A percentile compares a stretch with the other conserved stretches of the same genome.
These are phyloP conservation scores for Leishmania amazonensis DNA, from an alignment of 208 protist species.

Conservation along the genomic window DNA sequence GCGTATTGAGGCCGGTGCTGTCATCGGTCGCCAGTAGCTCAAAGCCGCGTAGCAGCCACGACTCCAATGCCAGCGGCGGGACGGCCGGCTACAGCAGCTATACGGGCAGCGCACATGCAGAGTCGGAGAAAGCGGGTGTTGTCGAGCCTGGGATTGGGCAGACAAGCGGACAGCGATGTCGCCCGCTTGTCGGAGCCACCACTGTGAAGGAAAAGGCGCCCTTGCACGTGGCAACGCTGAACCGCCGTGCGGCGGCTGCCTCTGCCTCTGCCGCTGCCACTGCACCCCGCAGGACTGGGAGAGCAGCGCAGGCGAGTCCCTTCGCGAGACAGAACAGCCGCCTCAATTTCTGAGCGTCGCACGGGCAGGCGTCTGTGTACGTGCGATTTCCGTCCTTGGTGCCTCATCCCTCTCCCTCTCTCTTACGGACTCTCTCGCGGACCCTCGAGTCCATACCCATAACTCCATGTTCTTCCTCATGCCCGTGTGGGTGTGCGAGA, in stretches of 20 bases:
- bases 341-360: neutral
- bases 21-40: conserved; percentile 20
- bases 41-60: conserved; percentile 24
- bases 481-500: neutral
- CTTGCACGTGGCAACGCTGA: neutral
- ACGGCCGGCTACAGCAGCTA: conserved; percentile 9
- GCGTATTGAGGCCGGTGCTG: conserved; percentile 18
- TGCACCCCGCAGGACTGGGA: neutral
- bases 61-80: conserved; percentile 15
- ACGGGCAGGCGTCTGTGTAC: neutral
- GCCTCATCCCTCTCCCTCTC: neutral
- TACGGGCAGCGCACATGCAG: no score
- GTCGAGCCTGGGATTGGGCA: neutral
- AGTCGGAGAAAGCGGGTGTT: neutral
- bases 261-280: neutral
- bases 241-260: neutral
- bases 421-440: no score
- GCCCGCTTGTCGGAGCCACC: neutral
- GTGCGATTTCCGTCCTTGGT: neutral
- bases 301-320: neutral
- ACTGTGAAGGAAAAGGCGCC: neutral
- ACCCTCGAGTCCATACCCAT: neutral
- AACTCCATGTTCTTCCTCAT: conserved; percentile 22
- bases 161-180: conserved; percentile 13
- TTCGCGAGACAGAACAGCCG: conserved; percentile 1